Conservation (phyloP, 306 rosid species). For the Lathyrus tuberosus region DNA sequence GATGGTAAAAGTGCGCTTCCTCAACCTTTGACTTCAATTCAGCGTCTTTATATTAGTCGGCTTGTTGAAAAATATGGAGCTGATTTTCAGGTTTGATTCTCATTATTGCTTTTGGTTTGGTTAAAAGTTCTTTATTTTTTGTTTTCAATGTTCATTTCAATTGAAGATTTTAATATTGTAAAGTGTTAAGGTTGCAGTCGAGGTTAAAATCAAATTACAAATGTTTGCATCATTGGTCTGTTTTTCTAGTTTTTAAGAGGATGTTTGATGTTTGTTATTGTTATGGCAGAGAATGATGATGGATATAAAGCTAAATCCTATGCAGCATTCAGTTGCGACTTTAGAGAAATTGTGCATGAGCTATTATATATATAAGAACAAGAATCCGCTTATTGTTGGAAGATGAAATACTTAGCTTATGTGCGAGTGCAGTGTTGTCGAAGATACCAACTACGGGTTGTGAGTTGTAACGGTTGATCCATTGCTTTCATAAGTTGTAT, state of each 20-base stretch:
- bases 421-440: background rate
- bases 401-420: background rate
- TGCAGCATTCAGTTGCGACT: slow-evolving; percentile 87
- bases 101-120: background rate
- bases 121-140: background rate
- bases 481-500: no score
- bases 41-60: slow-evolving; percentile 63
- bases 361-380: slow-evolving; percentile 23
- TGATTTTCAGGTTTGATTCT: slow-evolving; percentile 58
- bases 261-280: slow-evolving; percentile 2
- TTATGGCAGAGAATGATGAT: slow-evolving; percentile 76
- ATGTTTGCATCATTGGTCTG: background rate
- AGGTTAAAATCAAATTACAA: background rate
- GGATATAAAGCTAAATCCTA: slow-evolving; percentile 78
- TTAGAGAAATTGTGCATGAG: slow-evolving; percentile 78
- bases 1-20: slow-evolving; percentile 74
- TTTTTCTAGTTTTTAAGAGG: background rate
- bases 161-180: background rate
- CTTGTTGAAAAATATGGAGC: slow-evolving; percentile 73
- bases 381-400: slow-evolving; percentile 31
- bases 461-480: background rate
- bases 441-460: background rate
- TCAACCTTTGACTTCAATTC: slow-evolving; percentile 76
- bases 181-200: background rate
- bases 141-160: background rate